phyloP scores from a whole-genome alignment of 129 eudicot species.

The Tagetes erecta region DNA sequence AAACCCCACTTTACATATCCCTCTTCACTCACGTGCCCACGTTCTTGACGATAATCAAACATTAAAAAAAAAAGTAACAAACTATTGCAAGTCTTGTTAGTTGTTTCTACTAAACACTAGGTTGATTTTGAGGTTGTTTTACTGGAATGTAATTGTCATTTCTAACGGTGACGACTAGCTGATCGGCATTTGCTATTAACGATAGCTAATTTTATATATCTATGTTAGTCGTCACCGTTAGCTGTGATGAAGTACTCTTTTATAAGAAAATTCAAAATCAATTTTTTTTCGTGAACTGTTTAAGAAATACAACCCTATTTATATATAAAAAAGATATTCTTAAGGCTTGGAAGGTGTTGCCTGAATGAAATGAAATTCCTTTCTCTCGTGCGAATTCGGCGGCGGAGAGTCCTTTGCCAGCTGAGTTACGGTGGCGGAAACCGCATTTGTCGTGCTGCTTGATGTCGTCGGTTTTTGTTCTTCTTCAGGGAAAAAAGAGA shows the following conservation, averaged over 20 bases:
- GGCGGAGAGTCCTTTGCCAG: not conserved
- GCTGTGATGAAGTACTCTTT: too few relatives aligned
- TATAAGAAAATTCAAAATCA: not conserved
- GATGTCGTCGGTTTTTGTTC: slow-evolving; percentile 24
- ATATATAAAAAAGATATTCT: not conserved
- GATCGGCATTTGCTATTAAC: too few relatives aligned
- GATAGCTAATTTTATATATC: too few relatives aligned
- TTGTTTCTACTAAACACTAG: too few relatives aligned
- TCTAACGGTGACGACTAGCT: too few relatives aligned
- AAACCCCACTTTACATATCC: slow-evolving; percentile 27
- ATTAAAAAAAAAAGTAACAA: too few relatives aligned
- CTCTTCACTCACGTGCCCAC: slow-evolving; percentile 39
- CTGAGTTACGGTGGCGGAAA: not conserved
- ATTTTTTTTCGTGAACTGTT: too few relatives aligned
- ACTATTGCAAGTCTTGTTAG: too few relatives aligned
- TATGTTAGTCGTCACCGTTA: too few relatives aligned
- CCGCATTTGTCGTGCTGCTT: not conserved
- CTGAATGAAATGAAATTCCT: slow-evolving; percentile 29
- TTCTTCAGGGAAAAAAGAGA: slow-evolving; percentile 38
- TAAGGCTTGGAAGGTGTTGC: slow-evolving; percentile 22
- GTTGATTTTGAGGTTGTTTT: too few relatives aligned
- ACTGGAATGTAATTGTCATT: too few relatives aligned
- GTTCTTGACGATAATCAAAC: slow-evolving; percentile 13
- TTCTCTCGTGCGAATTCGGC: slow-evolving; percentile 3
- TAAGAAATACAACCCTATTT: too few relatives aligned